Evolutionary conservation across 352 stramenopile genomes (phyloP).

Genomic region (Pythium guiyangense): DNA sequence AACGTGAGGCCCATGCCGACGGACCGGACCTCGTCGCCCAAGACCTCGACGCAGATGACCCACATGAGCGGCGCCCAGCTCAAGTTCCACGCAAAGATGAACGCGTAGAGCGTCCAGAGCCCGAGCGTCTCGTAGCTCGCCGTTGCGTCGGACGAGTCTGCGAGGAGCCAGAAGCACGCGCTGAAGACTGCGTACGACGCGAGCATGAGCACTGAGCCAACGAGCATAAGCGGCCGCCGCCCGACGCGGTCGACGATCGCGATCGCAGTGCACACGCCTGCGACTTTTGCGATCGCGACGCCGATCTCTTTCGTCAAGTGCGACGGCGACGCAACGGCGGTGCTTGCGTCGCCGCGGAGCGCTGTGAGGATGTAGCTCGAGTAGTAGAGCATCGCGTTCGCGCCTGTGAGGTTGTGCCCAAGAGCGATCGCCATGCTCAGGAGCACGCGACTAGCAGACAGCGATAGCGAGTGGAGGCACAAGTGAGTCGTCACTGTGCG

Average conservation of each 20-base stretch:
- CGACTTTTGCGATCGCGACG: constrained; percentile 60
- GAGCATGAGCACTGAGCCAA: constrained; percentile 55
- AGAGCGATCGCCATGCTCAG: constrained; percentile 54
- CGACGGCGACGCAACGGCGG: constrained; percentile 9
- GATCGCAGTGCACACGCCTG: constrained; percentile 52
- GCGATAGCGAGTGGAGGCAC: too few relatives aligned
- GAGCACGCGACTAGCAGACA: constrained; percentile 29
- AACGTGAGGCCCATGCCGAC: constrained; percentile 71
- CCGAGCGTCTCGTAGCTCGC: constrained; percentile 30
- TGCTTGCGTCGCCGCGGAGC: constrained; percentile 17
- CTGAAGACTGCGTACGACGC: constrained; percentile 45
- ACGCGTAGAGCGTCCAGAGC: constrained; percentile 60
- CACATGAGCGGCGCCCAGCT: constrained; percentile 76
- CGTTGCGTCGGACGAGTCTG: constrained; percentile 11
- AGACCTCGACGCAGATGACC: constrained; percentile 63
- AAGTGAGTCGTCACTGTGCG: too few relatives aligned
- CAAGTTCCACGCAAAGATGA: constrained; percentile 74
- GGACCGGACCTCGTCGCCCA: constrained; percentile 65
- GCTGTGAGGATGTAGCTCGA: constrained; percentile 67
- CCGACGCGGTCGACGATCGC: constrained; percentile 49
- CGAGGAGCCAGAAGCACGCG: constrained; percentile 39
- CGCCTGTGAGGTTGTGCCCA: constrained; percentile 60
- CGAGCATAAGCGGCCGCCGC: constrained; percentile 47
- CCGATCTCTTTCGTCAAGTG: constrained; percentile 49
- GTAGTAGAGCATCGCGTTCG: constrained; percentile 81